Conservation (phyloP, 768 basidiomycete genomes). For the Pleurotus tuoliensis region DNA sequence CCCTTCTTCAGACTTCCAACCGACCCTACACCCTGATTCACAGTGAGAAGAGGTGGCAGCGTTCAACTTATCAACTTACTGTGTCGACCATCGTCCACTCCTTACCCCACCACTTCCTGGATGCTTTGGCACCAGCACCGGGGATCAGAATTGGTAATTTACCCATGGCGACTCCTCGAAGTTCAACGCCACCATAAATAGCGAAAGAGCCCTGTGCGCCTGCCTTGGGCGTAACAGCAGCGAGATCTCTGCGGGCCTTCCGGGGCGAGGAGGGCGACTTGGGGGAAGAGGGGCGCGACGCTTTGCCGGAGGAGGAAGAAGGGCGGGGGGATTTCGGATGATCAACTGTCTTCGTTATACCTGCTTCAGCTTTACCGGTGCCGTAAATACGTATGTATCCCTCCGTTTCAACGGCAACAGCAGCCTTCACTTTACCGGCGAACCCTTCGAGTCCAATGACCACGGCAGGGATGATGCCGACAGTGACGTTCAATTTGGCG, state of each 20-base stretch:
- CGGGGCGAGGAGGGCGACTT: not conserved
- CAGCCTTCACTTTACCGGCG: conserved; percentile 1
- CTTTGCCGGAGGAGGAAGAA: not conserved
- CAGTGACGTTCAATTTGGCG: not conserved
- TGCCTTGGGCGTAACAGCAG: not conserved
- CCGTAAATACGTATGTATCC: not conserved
- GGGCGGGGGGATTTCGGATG: not conserved
- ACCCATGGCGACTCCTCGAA: conserved; percentile 1
- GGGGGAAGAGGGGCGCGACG: not conserved
- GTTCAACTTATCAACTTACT: not conserved
- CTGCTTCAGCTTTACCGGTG: not conserved
- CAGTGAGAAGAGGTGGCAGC: not conserved
- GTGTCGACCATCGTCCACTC: not conserved
- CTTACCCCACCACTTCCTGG: not conserved
- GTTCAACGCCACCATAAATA: not conserved
- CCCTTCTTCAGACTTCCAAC: not conserved
- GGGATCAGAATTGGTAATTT: not conserved
- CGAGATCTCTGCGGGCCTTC: not conserved
- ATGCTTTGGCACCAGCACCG: not conserved
- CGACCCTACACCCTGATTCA: not conserved
- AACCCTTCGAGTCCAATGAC: conserved; percentile 6
- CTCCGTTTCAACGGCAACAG: not conserved
- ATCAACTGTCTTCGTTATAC: not conserved
- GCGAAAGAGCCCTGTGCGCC: conserved; percentile 1
- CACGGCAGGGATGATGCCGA: not conserved